phyloP scores from a whole-genome alignment of 1,139 yeast genomes.

The Suzukiozyma palmioleophila region DNA sequence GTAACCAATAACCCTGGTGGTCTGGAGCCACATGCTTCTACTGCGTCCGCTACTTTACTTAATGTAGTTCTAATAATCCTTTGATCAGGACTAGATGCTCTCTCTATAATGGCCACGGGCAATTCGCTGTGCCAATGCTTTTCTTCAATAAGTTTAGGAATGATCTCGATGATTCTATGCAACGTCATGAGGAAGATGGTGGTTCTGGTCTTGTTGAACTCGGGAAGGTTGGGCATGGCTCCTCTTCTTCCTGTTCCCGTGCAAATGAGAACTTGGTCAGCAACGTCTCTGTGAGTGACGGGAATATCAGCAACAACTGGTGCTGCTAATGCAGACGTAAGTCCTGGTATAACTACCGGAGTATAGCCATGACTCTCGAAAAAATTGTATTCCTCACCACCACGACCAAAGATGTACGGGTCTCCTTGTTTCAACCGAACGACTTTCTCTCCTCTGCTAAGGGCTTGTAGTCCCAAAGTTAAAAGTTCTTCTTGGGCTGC shows the following conservation, averaged over 20 bases:
- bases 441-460: conserved; percentile 66
- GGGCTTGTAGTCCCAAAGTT: conserved; percentile 60
- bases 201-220: conserved; percentile 66
- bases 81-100: conserved; percentile 94
- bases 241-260: conserved; percentile 96
- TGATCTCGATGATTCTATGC: conserved; percentile 71
- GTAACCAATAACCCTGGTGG: conserved; percentile 91
- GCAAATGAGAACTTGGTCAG: conserved; percentile 88
- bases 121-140: conserved; percentile 65
- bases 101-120: conserved; percentile 83
- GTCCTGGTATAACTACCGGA: conserved; percentile 80
- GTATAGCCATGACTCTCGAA: conserved; percentile 63
- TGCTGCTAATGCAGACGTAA: conserved; percentile 87
- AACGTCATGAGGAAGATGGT: conserved; percentile 88
- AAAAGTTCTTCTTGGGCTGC: conserved; percentile 84
- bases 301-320: conserved; percentile 84
- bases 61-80: conserved; percentile 74
- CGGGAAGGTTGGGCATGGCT: conserved; percentile 73
- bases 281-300: conserved; percentile 87
- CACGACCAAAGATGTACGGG: conserved; percentile 95
- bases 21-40: conserved; percentile 77
- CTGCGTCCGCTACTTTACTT: conserved; percentile 62
- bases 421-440: conserved; percentile 95
- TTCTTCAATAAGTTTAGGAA: conserved; percentile 48
- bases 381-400: conserved; percentile 83